Percentiles rank a stretch among this genome's conserved stretches.
Evolutionary conservation across 2,329 filamentous ascomycete genomes (phyloP).

Genomic region (Pyrenophora tritici-repentis): DNA sequence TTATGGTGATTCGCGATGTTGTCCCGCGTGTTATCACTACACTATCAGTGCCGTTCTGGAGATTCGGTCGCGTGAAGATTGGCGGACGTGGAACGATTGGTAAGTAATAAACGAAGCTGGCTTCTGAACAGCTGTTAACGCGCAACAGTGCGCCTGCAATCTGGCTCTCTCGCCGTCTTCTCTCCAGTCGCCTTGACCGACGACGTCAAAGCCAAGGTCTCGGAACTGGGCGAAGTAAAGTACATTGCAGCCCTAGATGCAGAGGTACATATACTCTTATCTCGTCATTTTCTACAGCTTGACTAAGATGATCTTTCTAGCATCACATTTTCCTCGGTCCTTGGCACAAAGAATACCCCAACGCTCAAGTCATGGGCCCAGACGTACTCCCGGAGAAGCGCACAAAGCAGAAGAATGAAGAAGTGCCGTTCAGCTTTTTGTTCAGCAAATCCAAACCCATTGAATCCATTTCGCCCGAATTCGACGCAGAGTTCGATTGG

Average conservation of each 20-base stretch:
- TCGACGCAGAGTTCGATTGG: slow-evolving; percentile 81
- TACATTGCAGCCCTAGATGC: slow-evolving; percentile 89
- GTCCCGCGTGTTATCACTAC: slow-evolving; percentile 74
- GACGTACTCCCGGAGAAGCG: slow-evolving; percentile 86
- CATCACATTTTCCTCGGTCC: slow-evolving; percentile 92
- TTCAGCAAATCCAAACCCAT: slow-evolving; percentile 51
- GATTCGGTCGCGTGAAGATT: slow-evolving; percentile 78
- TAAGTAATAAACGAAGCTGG: slow-evolving; percentile 48
- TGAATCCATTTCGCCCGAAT: slow-evolving; percentile 70
- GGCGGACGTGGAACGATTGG: slow-evolving; percentile 86
- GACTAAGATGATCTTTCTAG: slow-evolving; percentile 23
- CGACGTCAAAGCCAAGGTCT: slow-evolving; percentile 67
- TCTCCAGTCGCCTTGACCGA: slow-evolving; percentile 86
- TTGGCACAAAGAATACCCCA: slow-evolving; percentile 80
- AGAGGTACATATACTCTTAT: slow-evolving; percentile 54
- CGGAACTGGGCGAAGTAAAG: slow-evolving; percentile 67
- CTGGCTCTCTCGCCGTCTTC: slow-evolving; percentile 83
- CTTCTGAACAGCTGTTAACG: slow-evolving; percentile 14
- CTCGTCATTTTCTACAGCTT: not conserved
- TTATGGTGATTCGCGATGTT: slow-evolving; percentile 89
- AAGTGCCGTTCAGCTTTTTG: slow-evolving; percentile 68
- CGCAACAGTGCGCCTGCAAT: slow-evolving; percentile 71
- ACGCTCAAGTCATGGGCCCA: slow-evolving; percentile 79
- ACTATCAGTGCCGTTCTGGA: slow-evolving; percentile 80
- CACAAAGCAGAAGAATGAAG: slow-evolving; percentile 61